Percentiles rank a stretch among this genome's conserved stretches.
These are phyloP conservation scores for Aspergillus sparsus DNA, from an alignment of 495 filamentous ascomycete genomes.

Conservation along the genomic window DNA sequence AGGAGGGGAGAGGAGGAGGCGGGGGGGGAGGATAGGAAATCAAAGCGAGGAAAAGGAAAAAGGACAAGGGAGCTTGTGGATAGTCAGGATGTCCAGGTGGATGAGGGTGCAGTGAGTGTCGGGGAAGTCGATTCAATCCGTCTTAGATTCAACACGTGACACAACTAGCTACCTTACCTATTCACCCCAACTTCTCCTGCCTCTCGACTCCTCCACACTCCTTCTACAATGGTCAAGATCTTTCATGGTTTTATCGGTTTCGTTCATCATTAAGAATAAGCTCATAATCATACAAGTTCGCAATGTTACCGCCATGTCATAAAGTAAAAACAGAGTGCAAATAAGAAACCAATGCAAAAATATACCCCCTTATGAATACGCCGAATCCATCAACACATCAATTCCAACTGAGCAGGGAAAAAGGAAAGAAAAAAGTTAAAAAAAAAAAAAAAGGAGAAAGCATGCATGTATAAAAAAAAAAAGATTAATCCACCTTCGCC, in stretches of 20 bases:
- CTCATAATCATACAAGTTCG: slow-evolving; percentile 20
- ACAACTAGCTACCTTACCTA: not conserved
- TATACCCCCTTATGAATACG: slow-evolving; percentile 7
- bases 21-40: not conserved
- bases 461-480: slow-evolving; percentile 6
- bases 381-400: slow-evolving; percentile 14
- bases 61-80: slow-evolving; percentile 12
- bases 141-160: slow-evolving; percentile 2
- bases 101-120: not conserved
- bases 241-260: not conserved
- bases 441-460: too few species aligned
- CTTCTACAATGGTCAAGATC: too few species aligned
- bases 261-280: slow-evolving; percentile 11
- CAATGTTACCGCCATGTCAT: not conserved
- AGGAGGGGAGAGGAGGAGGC: not conserved
- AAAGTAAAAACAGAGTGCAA: not conserved
- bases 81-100: not conserved
- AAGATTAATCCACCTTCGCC: slow-evolving; percentile 62
- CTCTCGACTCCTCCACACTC: too few species aligned
- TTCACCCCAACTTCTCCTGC: not conserved
- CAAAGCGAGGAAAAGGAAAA: not conserved
- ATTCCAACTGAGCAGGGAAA: slow-evolving; percentile 11
- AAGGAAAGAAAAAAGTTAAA: slow-evolving; percentile 11
- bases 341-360: not conserved
- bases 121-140: not conserved